Percentiles rank a stretch among this genome's conserved stretches.
Conservation (phyloP, 768 basidiomycete species). For the Pisolithus sp. region DNA sequence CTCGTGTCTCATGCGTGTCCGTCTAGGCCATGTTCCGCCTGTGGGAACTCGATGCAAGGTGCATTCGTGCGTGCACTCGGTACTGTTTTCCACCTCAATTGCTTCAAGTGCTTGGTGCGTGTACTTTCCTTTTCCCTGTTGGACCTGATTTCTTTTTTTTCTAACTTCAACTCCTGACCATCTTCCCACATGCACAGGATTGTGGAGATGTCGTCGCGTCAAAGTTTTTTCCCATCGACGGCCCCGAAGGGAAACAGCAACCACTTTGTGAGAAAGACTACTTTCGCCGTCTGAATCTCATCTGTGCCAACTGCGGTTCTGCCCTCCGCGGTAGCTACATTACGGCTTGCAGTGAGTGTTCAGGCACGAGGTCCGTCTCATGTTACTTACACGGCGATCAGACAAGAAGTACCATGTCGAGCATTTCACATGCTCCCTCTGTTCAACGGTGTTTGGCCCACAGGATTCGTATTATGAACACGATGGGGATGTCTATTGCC, state of each 20-base stretch:
- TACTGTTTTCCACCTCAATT: constrained; percentile 92
- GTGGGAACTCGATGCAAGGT: constrained; percentile 81
- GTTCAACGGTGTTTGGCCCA: constrained; percentile 92
- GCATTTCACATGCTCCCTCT: constrained; percentile 97
- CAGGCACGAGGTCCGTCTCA: not conserved
- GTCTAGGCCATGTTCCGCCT: constrained; percentile 64
- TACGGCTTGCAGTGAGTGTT: constrained; percentile 89
- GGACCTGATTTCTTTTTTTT: not conserved
- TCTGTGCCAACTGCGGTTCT: constrained; percentile 93
- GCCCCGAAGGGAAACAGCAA: constrained; percentile 78
- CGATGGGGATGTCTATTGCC: constrained; percentile 95
- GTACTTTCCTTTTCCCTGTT: not conserved
- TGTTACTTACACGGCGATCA: constrained; percentile 29
- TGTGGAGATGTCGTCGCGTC: constrained; percentile 94
- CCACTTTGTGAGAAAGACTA: constrained; percentile 99
- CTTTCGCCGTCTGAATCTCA: constrained; percentile 90
- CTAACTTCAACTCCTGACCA: not conserved
- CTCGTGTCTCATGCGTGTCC: constrained; percentile 5
- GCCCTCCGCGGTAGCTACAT: constrained; percentile 97
- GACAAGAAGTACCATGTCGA: constrained; percentile 99
- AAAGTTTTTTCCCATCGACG: constrained; percentile 98
- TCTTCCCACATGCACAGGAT: constrained; percentile 49
- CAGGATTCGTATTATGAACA: constrained; percentile 99
- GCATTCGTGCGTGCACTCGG: constrained; percentile 94
- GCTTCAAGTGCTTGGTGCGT: constrained; percentile 95